Conservation (phyloP, 495 filamentous ascomycete species). For the Penicillium fimorum region DNA sequence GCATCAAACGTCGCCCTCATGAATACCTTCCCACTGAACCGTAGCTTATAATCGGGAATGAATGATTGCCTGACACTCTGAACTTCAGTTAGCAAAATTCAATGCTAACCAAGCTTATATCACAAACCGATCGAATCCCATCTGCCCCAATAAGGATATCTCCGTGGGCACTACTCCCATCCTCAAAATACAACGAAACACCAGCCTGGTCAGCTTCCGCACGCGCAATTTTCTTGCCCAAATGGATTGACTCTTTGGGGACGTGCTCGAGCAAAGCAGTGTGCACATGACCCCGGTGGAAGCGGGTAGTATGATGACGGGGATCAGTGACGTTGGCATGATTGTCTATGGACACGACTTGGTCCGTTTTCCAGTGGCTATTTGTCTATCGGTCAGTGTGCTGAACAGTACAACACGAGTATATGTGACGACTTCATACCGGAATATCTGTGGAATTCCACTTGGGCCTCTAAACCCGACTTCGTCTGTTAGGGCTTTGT, state of each 20-base stretch:
- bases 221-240: constrained; percentile 20
- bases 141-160: constrained; percentile 38
- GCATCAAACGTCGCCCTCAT: constrained; percentile 48
- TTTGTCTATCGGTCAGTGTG: neutral
- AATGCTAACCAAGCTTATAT: neutral
- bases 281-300: constrained; percentile 48
- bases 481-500: constrained; percentile 39
- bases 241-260: constrained; percentile 29
- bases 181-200: constrained; percentile 30
- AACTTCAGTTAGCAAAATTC: neutral
- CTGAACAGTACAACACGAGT: neutral
- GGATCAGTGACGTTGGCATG: constrained; percentile 36
- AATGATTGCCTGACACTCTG: constrained; percentile 37
- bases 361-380: constrained; percentile 45
- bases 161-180: constrained; percentile 30
- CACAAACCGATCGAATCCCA: constrained; percentile 35
- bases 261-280: constrained; percentile 43
- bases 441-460: constrained; percentile 38
- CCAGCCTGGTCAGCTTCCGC: constrained; percentile 19
- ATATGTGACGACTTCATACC: constrained; percentile 10
- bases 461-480: constrained; percentile 42
- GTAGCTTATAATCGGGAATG: constrained; percentile 38
- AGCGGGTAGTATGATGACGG: constrained; percentile 46
- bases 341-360: constrained; percentile 41
- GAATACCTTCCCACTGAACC: constrained; percentile 45